Base-by-base conservation (phyloP, 2,329 filamentous ascomycete species). In the Microdochium paspali region DNA sequence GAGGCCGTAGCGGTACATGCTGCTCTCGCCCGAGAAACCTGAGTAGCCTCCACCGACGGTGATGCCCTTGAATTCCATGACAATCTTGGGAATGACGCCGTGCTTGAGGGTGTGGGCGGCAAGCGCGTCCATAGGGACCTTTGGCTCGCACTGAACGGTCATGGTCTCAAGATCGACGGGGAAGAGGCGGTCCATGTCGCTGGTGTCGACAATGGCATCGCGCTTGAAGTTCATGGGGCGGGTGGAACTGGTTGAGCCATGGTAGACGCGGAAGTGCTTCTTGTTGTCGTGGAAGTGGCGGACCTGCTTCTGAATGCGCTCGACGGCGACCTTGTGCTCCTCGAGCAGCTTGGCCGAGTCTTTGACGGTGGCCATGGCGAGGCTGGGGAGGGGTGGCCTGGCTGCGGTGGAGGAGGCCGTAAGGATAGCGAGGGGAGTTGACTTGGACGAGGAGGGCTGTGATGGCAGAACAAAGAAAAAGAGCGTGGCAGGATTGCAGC, bases 181-280 rank as follows among this genome's bases (percentile, higher is more conserved):
- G 42, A 83, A 63, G 25, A 84, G 68, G 61, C 74, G 69, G 49
- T 65, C 69, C 24, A 83, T 68, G 10, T 61, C 59, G 53, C 73
- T 76, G 35, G 76, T 80, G 57, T 80, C 76, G 49, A 83, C 67
- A 23, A 76, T 66, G 47, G 66, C 60, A 48, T 62, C 61, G 46
- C 59, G 60, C 13, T 58, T 59, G 51, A 64, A 64, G 45, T 53
- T 50, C 48, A 59, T 46, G 32, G 73, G 72, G 18, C 79, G 72
- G 44, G 79, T 82, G 50, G 73, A 79, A 59, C 80, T 80, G 23
- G 79, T 82, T 1, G 76, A 76, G 51, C 79, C 79, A 66, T 82
- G 79, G 50, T 72, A 77, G 55, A 83, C 79, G 21, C 78, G 69
- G 61, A 80, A 82, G 21, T 74, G 71, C 58, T 58, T 58, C 54